phyloP scores from a whole-genome alignment of 495 filamentous ascomycete genomes.

The Umbilicaria muhlenbergii region DNA sequence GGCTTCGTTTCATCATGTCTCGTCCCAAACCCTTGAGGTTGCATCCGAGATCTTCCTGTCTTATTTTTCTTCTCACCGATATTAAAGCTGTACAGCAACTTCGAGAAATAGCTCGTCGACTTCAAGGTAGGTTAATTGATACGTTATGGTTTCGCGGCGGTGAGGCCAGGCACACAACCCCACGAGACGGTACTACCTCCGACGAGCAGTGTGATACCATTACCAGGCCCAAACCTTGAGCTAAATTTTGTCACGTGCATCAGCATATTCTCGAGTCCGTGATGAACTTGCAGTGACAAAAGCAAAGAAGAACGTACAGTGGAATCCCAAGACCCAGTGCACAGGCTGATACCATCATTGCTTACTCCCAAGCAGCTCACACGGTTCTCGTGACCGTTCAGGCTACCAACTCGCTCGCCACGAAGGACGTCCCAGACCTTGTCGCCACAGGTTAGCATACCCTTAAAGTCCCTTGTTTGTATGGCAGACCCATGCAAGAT shows the following conservation, averaged over 20 bases:
- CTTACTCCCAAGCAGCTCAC: constrained; percentile 97
- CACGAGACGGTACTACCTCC: too few species aligned
- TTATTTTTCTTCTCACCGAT: too few species aligned
- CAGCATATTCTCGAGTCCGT: neutral
- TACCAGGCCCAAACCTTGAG: constrained; percentile 82
- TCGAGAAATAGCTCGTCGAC: too few species aligned
- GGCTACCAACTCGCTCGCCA: constrained; percentile 88
- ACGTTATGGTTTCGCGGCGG: too few species aligned
- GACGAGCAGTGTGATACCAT: constrained; percentile 1
- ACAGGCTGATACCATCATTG: constrained; percentile 97
- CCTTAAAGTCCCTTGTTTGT: neutral
- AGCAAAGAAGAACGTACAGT: constrained; percentile 47
- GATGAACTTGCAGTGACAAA: neutral
- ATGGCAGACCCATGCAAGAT: neutral
- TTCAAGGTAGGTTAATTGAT: too few species aligned
- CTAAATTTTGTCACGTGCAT: constrained; percentile 25
- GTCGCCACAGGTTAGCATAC: constrained; percentile 7
- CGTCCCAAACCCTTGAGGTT: too few species aligned
- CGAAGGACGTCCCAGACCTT: constrained; percentile 97
- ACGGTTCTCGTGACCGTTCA: constrained; percentile 95
- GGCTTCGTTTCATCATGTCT: too few species aligned
- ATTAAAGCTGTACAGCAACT: too few species aligned
- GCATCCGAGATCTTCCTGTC: too few species aligned
- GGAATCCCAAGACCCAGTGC: constrained; percentile 98
- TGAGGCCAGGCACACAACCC: too few species aligned